Percentiles rank a stretch among this genome's conserved stretches.
These are phyloP conservation scores for Luvunga scandens DNA, from an alignment of 345 rosid species.

Conservation along the genomic window DNA sequence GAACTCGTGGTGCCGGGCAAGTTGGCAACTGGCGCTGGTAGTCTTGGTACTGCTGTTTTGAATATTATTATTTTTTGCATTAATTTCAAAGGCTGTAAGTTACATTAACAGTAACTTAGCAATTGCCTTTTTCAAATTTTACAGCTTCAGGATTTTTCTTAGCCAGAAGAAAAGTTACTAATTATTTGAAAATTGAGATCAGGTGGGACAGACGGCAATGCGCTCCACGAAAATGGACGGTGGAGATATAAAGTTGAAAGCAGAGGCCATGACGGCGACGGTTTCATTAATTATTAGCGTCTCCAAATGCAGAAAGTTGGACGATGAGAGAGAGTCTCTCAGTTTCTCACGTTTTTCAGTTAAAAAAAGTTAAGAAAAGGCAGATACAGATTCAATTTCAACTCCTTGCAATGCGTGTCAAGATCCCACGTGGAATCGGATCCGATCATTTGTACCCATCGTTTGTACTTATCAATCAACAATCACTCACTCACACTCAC, in stretches of 20 bases:
- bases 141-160: neutral
- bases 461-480: neutral
- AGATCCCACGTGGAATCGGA: slow-evolving; percentile 30
- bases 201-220: slow-evolving; percentile 4
- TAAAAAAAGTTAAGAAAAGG: too few relatives aligned
- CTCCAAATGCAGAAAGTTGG: neutral
- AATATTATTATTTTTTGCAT: too few relatives aligned
- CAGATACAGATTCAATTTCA: neutral
- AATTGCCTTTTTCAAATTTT: too few relatives aligned
- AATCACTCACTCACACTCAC: too few relatives aligned
- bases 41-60: too few relatives aligned
- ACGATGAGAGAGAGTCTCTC: neutral
- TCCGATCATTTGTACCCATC: slow-evolving; percentile 19
- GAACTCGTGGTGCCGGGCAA: too few relatives aligned
- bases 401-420: neutral
- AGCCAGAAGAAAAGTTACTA: neutral
- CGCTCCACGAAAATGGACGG: neutral
- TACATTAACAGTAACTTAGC: too few relatives aligned
- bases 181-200: neutral
- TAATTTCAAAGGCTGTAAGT: too few relatives aligned
- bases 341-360: too few relatives aligned
- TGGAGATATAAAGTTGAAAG: neutral
- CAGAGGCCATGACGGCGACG: neutral
- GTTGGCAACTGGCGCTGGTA: too few relatives aligned
- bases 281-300: neutral